These are phyloP conservation scores for Beauveria australis DNA, from an alignment of 2,329 filamentous ascomycete genomes.

Conservation along the genomic window DNA sequence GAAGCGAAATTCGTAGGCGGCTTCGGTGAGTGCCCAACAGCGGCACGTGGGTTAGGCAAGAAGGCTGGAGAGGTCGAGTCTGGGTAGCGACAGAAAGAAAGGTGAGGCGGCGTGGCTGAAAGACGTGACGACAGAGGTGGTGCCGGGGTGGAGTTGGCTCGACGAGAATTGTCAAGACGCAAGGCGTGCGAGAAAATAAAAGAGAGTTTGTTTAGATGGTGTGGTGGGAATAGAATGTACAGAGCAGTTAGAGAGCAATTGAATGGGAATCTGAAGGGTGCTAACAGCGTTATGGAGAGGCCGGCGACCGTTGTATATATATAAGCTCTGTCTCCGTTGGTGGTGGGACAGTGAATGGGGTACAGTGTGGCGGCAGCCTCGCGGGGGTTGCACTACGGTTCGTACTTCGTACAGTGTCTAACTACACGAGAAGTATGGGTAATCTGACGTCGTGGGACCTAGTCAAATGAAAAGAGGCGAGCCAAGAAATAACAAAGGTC, in stretches of 20 bases:
- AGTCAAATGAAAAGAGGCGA: neutral
- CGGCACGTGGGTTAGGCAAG: constrained; percentile 4
- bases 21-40: neutral
- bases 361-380: neutral
- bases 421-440: neutral
- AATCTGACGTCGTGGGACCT: neutral
- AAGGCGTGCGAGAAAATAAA: neutral
- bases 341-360: neutral
- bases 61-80: neutral
- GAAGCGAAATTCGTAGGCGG: too few relatives aligned
- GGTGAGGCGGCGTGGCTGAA: neutral
- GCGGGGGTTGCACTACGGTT: neutral
- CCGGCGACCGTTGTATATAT: neutral
- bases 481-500: neutral
- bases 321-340: neutral
- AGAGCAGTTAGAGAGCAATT: neutral
- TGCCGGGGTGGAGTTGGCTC: neutral
- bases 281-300: neutral
- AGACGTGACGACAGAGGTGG: constrained; percentile 6
- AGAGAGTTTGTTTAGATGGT: neutral
- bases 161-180: neutral
- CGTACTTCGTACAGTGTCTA: neutral
- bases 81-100: neutral
- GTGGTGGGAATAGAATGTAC: neutral
- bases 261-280: neutral